Conservation (phyloP, 352 stramenopile genomes). For the Lagenidium giganteum region DNA sequence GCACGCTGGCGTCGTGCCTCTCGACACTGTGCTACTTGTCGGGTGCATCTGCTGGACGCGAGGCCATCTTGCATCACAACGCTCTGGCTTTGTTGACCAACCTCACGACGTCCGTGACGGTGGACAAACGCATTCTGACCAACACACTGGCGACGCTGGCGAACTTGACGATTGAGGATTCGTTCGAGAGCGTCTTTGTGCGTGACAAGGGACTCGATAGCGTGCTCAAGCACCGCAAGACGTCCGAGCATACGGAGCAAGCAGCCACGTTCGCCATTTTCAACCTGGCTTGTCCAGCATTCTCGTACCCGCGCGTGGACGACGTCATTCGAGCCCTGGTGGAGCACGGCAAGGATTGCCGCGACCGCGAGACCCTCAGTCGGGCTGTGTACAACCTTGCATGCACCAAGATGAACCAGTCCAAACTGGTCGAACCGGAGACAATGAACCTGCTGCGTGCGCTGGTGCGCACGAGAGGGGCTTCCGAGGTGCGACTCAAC, state of each 20-base stretch:
- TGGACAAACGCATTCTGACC: conserved; percentile 42
- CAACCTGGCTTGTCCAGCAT: conserved; percentile 61
- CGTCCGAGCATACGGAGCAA: conserved; percentile 23
- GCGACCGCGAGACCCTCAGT: conserved; percentile 40
- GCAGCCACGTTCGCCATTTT: conserved; percentile 53
- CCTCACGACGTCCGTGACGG: no score
- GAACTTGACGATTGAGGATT: conserved; percentile 74
- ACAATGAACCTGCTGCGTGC: conserved; percentile 25
- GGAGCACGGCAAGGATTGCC: conserved; percentile 35
- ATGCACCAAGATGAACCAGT: conserved; percentile 52
- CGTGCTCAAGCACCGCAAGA: conserved; percentile 45
- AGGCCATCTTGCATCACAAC: no score
- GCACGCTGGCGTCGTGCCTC: conserved; percentile 43
- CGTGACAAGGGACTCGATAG: conserved; percentile 71
- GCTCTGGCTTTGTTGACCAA: no score
- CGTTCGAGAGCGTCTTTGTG: conserved; percentile 54
- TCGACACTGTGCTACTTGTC: conserved; percentile 56
- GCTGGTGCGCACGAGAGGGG: conserved; percentile 10
- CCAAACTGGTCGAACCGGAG: conserved; percentile 63
- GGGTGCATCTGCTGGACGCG: conserved; percentile 25
- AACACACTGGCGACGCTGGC: conserved; percentile 53
- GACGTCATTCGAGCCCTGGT: conserved; percentile 57
- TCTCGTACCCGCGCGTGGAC: conserved; percentile 61
- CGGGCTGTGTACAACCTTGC: conserved; percentile 66
- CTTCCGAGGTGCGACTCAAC: conserved; percentile 31